A percentile compares a stretch with the other conserved stretches of the same genome.
Evolutionary conservation across 164 flowering plant genomes (phyloP).

Genomic region (Macadamia integrifolia): DNA sequence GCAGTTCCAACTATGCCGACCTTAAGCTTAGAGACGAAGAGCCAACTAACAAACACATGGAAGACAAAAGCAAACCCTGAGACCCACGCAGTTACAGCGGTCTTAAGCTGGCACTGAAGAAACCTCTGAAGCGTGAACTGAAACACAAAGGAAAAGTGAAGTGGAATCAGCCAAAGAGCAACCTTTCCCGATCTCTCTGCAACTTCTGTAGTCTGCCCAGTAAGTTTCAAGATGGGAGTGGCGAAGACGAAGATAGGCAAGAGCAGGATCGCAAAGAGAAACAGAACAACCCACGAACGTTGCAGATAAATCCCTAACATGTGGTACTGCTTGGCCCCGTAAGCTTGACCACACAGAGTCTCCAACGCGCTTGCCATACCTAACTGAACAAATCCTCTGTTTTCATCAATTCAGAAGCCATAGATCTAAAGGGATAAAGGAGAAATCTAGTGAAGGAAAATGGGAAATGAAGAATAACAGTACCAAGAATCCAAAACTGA

Average conservation of each 20-base stretch:
- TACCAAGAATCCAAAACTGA: constrained; percentile 68
- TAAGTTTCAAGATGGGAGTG: constrained; percentile 45
- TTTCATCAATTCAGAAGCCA: background rate
- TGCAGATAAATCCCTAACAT: constrained; percentile 83
- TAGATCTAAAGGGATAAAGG: background rate
- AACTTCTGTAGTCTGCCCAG: constrained; percentile 53
- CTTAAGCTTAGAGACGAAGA: constrained; percentile 23
- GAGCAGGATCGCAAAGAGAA: constrained; percentile 34
- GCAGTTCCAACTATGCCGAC: constrained; percentile 40
- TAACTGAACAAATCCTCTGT: constrained; percentile 18
- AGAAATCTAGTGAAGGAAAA: background rate
- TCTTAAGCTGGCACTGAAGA: constrained; percentile 52
- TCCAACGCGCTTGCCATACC: constrained; percentile 91
- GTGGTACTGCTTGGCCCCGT: constrained; percentile 57
- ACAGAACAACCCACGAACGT: constrained; percentile 77
- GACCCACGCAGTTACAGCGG: constrained; percentile 33
- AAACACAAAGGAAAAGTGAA: constrained; percentile 44
- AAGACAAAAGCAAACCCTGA: constrained; percentile 22
- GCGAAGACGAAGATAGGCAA: constrained; percentile 63
- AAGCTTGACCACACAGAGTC: constrained; percentile 88
- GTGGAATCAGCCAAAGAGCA: constrained; percentile 39
- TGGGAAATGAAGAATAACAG: background rate
- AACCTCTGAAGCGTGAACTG: constrained; percentile 44
- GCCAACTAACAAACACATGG: constrained; percentile 40
- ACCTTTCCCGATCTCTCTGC: constrained; percentile 54